phyloP scores from a whole-genome alignment of 306 rosid species.

The Citrullus amarus region DNA sequence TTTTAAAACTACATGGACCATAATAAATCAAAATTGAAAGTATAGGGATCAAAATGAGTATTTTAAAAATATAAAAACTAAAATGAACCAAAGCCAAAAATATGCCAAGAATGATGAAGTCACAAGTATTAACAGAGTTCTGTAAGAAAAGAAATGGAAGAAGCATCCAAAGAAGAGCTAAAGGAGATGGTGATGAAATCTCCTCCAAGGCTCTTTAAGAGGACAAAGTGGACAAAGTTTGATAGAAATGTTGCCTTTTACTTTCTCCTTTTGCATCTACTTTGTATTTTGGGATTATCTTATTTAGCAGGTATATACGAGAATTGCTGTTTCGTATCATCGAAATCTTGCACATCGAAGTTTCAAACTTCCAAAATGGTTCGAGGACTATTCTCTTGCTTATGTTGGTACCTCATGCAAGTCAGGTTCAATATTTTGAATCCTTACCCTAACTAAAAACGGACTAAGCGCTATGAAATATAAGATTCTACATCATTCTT shows the following conservation, averaged over 20 bases:
- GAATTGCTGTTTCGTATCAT: slow-evolving; percentile 28
- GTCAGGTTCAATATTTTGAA: slow-evolving; percentile 24
- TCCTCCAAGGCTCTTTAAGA: not conserved
- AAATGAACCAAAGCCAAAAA: too few relatives aligned
- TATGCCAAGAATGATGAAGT: too few relatives aligned
- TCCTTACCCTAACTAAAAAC: too few relatives aligned
- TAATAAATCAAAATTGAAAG: too few relatives aligned
- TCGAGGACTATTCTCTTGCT: slow-evolving; percentile 41
- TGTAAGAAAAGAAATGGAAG: not conserved
- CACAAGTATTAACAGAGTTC: too few relatives aligned
- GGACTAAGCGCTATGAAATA: not conserved
- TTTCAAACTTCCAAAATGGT: slow-evolving; percentile 61
- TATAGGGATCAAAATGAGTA: too few relatives aligned
- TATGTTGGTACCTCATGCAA: slow-evolving; percentile 38
- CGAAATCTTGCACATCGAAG: slow-evolving; percentile 52
- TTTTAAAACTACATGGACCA: too few relatives aligned
- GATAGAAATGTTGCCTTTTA: not conserved
- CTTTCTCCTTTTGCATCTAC: not conserved
- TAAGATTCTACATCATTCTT: too few relatives aligned
- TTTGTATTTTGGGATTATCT: not conserved
- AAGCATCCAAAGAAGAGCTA: not conserved
- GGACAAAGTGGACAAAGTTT: not conserved
- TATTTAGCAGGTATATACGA: too few relatives aligned
- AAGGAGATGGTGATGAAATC: not conserved
- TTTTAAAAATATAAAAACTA: too few relatives aligned